phyloP scores from a whole-genome alignment of 305 asterid species.

The Caryopteris hybrid region DNA sequence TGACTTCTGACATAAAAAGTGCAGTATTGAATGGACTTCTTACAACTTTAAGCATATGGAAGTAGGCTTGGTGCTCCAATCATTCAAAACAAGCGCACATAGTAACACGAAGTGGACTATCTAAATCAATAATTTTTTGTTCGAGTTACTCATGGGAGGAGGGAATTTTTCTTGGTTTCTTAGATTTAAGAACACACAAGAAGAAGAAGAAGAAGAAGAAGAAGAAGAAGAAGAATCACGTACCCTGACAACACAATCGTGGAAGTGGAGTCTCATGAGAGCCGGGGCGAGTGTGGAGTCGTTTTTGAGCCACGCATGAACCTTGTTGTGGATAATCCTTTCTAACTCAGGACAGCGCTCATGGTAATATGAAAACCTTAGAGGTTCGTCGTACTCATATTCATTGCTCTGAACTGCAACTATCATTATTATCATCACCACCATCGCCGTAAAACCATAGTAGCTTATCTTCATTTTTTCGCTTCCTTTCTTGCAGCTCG shows the following conservation, averaged over 20 bases:
- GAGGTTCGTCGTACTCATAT: constrained; percentile 37
- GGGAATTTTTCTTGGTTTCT: too few species aligned
- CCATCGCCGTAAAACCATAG: neutral
- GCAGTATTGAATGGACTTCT: too few species aligned
- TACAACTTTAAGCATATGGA: too few species aligned
- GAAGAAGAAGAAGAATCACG: neutral
- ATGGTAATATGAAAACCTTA: constrained; percentile 45
- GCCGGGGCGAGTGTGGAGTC: constrained; percentile 76
- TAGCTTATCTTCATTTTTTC: neutral
- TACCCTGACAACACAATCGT: constrained; percentile 74
- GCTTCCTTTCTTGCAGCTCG: neutral
- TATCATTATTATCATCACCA: neutral
- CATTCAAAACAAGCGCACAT: too few species aligned
- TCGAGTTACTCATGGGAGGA: too few species aligned
- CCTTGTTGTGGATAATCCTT: constrained; percentile 41
- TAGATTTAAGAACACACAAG: too few species aligned
- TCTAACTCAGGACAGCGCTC: constrained; percentile 57
- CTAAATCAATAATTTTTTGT: too few species aligned
- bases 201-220: too few species aligned
- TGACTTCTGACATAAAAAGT: too few species aligned
- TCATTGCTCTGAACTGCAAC: constrained; percentile 7
- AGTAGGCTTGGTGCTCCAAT: too few species aligned
- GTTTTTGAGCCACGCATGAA: constrained; percentile 42
- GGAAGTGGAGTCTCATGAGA: constrained; percentile 72
- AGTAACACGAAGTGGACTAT: too few species aligned